These are phyloP conservation scores for Podosphaera xanthii DNA, from an alignment of 2,329 filamentous ascomycete species.

Conservation along the genomic window DNA sequence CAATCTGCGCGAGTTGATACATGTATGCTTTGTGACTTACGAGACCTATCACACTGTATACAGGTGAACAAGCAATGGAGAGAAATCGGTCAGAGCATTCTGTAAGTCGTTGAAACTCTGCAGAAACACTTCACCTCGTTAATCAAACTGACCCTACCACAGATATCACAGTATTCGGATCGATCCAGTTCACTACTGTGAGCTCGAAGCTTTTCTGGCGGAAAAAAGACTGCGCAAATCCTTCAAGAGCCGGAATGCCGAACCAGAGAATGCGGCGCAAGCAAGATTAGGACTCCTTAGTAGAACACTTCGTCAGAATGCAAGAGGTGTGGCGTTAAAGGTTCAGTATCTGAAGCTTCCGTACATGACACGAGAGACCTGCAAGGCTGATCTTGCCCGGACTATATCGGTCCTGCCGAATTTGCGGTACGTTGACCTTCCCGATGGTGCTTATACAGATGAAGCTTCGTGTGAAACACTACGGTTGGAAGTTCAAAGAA, in stretches of 20 bases:
- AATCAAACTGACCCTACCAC: neutral
- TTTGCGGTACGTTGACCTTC: constrained; percentile 72
- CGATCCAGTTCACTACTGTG: constrained; percentile 85
- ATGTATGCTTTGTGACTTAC: constrained; percentile 85
- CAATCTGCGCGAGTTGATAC: constrained; percentile 53
- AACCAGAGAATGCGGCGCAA: constrained; percentile 58
- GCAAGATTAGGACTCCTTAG: constrained; percentile 57
- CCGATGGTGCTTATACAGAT: constrained; percentile 61
- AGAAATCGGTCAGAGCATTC: constrained; percentile 23
- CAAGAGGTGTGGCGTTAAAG: constrained; percentile 36
- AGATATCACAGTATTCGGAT: constrained; percentile 82
- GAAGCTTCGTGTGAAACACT: constrained; percentile 54
- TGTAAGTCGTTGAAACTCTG: constrained; percentile 29
- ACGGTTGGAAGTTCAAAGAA: constrained; percentile 61
- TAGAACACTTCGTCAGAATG: constrained; percentile 59
- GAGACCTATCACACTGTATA: constrained; percentile 63
- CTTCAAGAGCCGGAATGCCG: constrained; percentile 52
- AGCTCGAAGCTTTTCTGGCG: constrained; percentile 58
- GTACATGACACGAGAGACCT: constrained; percentile 78
- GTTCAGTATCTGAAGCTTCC: constrained; percentile 71
- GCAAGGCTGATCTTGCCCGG: constrained; percentile 62
- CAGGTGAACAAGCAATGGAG: constrained; percentile 55
- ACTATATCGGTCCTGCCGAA: constrained; percentile 70
- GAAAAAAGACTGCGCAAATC: constrained; percentile 56
- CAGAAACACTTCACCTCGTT: constrained; percentile 2